Conservation (phyloP, 176 grass and related monocot genomes). For the Eragrostis curvula region DNA sequence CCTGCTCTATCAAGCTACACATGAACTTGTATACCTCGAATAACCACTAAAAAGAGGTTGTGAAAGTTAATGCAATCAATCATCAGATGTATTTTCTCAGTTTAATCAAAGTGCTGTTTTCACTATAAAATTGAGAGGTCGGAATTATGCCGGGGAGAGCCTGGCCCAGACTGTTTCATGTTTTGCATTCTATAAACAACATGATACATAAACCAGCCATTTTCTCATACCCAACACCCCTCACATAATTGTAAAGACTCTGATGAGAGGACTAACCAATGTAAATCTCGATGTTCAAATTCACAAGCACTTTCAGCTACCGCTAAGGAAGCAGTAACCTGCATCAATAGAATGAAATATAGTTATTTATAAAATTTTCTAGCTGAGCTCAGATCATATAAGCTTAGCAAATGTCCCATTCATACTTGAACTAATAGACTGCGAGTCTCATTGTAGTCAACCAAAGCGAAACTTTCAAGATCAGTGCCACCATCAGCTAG, state of each 20-base stretch:
- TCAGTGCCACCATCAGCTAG: constrained; percentile 92
- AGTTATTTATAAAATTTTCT: not conserved
- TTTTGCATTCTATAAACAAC: not conserved
- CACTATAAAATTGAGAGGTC: not conserved
- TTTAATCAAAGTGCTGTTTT: not conserved
- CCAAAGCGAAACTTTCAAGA: constrained; percentile 77
- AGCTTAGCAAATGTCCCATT: constrained; percentile 34
- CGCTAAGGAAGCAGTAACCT: constrained; percentile 82
- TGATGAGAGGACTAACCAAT: constrained; percentile 66
- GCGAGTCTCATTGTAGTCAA: constrained; percentile 69
- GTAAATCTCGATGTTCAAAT: constrained; percentile 98
- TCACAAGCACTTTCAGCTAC: constrained; percentile 85
- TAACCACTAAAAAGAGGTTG: no score
- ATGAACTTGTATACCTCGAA: not conserved
- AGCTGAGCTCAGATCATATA: constrained; percentile 26
- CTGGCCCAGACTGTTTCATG: not conserved
- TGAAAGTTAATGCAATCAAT: not conserved
- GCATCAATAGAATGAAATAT: constrained; percentile 32
- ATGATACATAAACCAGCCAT: not conserved
- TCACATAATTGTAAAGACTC: not conserved
- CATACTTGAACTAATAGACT: constrained; percentile 90
- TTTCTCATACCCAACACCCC: not conserved
- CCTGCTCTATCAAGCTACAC: not conserved
- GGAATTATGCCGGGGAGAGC: not conserved
- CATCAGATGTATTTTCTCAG: not conserved